These are phyloP conservation scores for Diphasiastrum complanatum DNA, from an alignment of 83 land plant species.

Conservation along the genomic window DNA sequence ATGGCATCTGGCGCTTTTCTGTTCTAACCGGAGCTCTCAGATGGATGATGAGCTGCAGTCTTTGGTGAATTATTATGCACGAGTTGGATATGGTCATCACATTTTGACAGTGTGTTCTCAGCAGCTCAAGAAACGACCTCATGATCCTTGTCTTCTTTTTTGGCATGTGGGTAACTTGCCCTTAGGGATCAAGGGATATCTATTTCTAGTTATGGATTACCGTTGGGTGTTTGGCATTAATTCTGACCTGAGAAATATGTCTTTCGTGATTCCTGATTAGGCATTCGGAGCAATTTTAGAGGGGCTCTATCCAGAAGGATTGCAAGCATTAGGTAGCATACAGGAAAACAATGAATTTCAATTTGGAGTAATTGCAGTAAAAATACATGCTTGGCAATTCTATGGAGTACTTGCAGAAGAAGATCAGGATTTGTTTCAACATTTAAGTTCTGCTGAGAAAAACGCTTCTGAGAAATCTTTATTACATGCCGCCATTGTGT, in stretches of 20 bases:
- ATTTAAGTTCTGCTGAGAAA: constrained; percentile 9
- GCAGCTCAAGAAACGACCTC: constrained; percentile 20
- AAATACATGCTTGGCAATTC: constrained; percentile 8
- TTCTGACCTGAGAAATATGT: neutral
- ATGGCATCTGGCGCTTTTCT: too few relatives aligned
- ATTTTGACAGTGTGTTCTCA: constrained; percentile 13
- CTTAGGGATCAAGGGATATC: neutral
- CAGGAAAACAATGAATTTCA: constrained; percentile 18
- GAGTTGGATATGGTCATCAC: constrained; percentile 23
- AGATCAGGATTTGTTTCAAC: neutral
- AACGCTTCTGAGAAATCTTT: constrained; percentile 14
- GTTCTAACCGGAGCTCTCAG: neutral
- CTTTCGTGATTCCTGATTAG: neutral
- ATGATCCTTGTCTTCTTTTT: constrained; percentile 14
- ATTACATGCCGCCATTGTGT: constrained; percentile 17
- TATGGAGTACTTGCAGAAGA: neutral
- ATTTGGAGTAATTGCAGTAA: constrained; percentile 18
- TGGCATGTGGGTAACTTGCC: constrained; percentile 18
- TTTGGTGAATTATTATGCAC: constrained; percentile 21
- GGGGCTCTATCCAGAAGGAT: constrained; percentile 15
- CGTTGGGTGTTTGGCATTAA: neutral
- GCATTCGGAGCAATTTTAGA: constrained; percentile 21
- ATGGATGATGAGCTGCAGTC: constrained; percentile 23
- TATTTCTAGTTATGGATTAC: neutral
- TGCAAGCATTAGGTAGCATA: constrained; percentile 12